phyloP scores from a whole-genome alignment of 768 basidiomycete species.

The Scleroderma citrinum region DNA sequence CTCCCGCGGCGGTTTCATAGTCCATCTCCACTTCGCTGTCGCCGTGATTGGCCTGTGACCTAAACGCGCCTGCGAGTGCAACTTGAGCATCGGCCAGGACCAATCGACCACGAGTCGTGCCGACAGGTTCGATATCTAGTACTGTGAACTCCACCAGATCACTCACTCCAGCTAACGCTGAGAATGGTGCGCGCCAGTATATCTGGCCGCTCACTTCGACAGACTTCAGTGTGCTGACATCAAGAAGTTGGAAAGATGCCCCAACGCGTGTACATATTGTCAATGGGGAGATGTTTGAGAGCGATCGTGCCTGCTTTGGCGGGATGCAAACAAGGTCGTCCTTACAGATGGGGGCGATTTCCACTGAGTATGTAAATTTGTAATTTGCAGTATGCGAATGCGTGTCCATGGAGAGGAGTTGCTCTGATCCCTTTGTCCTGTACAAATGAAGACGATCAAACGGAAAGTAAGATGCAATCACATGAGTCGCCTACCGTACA shows the following conservation, averaged over 20 bases:
- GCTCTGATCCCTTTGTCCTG: conserved; percentile 91
- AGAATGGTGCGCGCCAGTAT: conserved; percentile 93
- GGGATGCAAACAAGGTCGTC: conserved; percentile 95
- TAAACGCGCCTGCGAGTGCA: conserved; percentile 75
- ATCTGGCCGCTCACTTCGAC: conserved; percentile 72
- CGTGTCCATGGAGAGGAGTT: conserved; percentile 87
- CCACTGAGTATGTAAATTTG: conserved; percentile 96
- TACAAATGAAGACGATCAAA: neutral
- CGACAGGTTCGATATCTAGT: conserved; percentile 86
- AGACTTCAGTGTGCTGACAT: conserved; percentile 78
- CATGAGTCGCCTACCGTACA: conserved; percentile 53
- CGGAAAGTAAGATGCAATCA: neutral
- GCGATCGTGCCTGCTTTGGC: conserved; percentile 67
- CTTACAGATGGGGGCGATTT: conserved; percentile 95
- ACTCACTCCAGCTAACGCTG: conserved; percentile 70
- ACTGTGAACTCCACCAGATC: conserved; percentile 95
- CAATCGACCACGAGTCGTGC: conserved; percentile 63
- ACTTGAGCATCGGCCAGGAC: conserved; percentile 89
- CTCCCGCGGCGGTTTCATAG: conserved; percentile 49
- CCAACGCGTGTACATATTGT: conserved; percentile 88
- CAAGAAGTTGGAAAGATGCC: conserved; percentile 85
- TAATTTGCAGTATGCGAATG: conserved; percentile 92
- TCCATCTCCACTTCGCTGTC: conserved; percentile 54
- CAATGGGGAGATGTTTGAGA: conserved; percentile 86
- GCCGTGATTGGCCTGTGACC: conserved; percentile 39